Evolutionary conservation across 2,329 filamentous ascomycete genomes (phyloP).

Genomic region (Mariannaea elegans): DNA sequence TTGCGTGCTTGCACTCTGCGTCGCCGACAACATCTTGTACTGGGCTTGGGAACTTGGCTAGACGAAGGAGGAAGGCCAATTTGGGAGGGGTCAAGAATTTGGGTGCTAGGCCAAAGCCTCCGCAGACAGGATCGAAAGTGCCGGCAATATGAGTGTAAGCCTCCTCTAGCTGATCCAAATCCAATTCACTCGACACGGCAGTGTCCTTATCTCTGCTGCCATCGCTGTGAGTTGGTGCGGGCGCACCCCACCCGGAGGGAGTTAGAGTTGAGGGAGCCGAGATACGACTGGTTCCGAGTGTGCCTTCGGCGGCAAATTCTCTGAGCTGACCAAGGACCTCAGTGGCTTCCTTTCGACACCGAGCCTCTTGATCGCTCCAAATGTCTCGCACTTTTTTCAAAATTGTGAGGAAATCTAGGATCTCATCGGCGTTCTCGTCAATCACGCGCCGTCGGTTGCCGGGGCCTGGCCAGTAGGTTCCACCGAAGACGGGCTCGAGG

Average conservation of each 20-base stretch:
- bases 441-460: constrained; percentile 57
- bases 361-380: constrained; percentile 86
- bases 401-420: constrained; percentile 84
- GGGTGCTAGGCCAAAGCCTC: constrained; percentile 82
- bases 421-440: constrained; percentile 60
- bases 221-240: constrained; percentile 39
- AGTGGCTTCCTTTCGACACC: constrained; percentile 83
- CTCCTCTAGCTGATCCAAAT: constrained; percentile 91
- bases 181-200: constrained; percentile 72
- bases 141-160: constrained; percentile 82
- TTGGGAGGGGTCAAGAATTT: constrained; percentile 94
- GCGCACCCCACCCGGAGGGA: constrained; percentile 43
- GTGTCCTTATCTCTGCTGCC: constrained; percentile 33
- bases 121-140: constrained; percentile 81
- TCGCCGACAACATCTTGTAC: constrained; percentile 90
- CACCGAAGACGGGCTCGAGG: constrained; percentile 92
- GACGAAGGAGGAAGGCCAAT: constrained; percentile 79
- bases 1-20: constrained; percentile 76
- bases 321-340: constrained; percentile 83
- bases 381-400: constrained; percentile 77
- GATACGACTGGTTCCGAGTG: constrained; percentile 60
- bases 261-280: constrained; percentile 41
- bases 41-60: constrained; percentile 74
- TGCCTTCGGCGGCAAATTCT: constrained; percentile 90
- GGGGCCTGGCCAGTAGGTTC: constrained; percentile 93